Evolutionary conservation across 345 rosid species (phyloP), one percentile per base, ranked within the genome.

Genomic region (Eucalyptus dawsonii): DNA sequence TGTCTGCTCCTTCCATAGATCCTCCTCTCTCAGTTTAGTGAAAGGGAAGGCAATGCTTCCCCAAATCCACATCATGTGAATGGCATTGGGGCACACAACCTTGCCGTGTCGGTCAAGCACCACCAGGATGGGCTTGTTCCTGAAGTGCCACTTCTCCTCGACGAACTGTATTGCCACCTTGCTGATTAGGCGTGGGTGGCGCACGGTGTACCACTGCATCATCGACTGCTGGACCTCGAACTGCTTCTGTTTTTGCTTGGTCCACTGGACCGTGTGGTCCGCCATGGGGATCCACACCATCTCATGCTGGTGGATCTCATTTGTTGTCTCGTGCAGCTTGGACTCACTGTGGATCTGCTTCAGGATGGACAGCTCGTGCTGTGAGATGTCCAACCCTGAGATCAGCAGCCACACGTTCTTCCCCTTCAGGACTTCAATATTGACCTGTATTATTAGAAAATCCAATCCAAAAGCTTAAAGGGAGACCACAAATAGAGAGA

Each of bases 51-150:
- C 97, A 58, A 86, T 93, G 94, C 95, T 96, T 37, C 97, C 97
- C 98, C 99, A 97, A 91, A 97, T 96, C 97, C 99, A 97, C 95
- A 96, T 97, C 99, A 97, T 96, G 94, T 97, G 97, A 90, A 97
- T 91, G 31, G 99, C 99, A 89, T 97, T 97, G 10, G 95, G 98
- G 93, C 92, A 92, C 40, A 92, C 95, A 47, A 96, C 97, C 80
- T 89, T 95, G 86, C 99, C 99, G 88, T 96, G 97, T 29, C 95
- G 96, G 90, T 96, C 97, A 86, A 97, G 92, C 90, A 96, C 98
- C 49, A 96, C 98, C 40, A 97, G 96, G 91, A 97, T 95, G 22
- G 99, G 98, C 93, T 92, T 95, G 94, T 93, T 95, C 93, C 94
- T 94, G 93, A 97, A 97, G 93, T 95, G 96, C 98, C 96, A 96